Base-by-base conservation (phyloP, 2,329 filamentous ascomycete genomes). In the Fonsecaea monophora region DNA sequence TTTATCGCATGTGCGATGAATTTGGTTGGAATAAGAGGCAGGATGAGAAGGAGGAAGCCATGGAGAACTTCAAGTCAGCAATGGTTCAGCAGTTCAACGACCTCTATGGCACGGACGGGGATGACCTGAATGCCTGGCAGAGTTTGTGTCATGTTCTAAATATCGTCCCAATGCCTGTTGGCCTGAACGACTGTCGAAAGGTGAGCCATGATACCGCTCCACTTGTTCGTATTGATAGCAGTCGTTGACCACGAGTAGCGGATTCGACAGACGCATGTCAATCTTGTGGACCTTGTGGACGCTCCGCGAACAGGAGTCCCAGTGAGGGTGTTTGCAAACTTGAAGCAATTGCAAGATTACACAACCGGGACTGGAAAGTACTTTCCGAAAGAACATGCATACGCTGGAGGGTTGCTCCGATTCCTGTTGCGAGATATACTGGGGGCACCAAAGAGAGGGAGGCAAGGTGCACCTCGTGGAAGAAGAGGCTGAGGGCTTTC, bases 391-490 rank as follows among this genome's bases (percentile, higher is more conserved):
- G 57, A 70, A 50, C 60, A 70, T 50, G 71, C 72, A 57, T 68
- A 73, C 65, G 71, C 70, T 37, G 72, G 71, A 6, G 72, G 70
- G 9, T 62, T 74, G 53, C 68, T 72, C n/a, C 59, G 60, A 64
- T 72, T 68, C 60, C 65, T 74, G 53, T 67, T 74, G 15, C 68
- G 70, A 38, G 70, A 73, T 60, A 73, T 73, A 40, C 32, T 50
- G 2, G n/a, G 5, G 15, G 18, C 1, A 7, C 40, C 15, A 3
- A 18, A 8, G n/a, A n/a, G 40, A 45, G 5, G 9, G 6, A n/a
- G 40, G n/a, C 40, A 45, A 45, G 4, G n/a, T 45, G 15, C 18
- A 18, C 40, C 40, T 45, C 4, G 18, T 6, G 25, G 21, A 50
- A 50, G 18, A 10, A 7, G 5, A 13, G 12, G 45, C 21, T 25